Conservation (phyloP, 2,329 filamentous ascomycete genomes). For the Septoria linicola region DNA sequence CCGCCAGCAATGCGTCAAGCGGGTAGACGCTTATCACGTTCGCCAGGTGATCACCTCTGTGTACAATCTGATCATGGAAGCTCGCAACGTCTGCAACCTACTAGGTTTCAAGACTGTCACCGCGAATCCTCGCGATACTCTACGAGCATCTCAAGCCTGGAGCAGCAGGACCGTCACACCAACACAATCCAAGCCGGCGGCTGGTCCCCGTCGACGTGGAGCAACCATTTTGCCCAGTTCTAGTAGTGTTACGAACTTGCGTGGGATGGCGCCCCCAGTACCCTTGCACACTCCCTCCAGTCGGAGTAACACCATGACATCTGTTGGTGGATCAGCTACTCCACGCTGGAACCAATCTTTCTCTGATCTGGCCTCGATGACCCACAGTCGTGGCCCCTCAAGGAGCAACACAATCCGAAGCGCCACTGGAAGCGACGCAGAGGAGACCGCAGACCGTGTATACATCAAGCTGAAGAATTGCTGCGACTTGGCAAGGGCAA, state of each 20-base stretch:
- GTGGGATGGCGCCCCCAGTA: conserved; percentile 43
- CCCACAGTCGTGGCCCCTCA: conserved; percentile 37
- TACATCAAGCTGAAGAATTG: conserved; percentile 73
- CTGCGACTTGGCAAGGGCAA: conserved; percentile 69
- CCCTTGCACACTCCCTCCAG: conserved; percentile 50
- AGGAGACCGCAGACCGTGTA: conserved; percentile 82
- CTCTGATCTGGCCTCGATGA: conserved; percentile 50
- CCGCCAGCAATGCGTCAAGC: conserved; percentile 53
- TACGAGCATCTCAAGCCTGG: conserved; percentile 34
- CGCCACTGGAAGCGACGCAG: conserved; percentile 66
- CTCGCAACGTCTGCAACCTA: conserved; percentile 58
- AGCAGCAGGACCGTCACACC: conserved; percentile 44
- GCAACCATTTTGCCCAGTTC: conserved; percentile 53
- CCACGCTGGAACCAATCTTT: conserved; percentile 83
- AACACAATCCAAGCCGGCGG: conserved; percentile 47
- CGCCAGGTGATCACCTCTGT: conserved; percentile 60
- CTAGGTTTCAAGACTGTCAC: conserved; percentile 47
- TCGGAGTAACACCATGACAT: conserved; percentile 54
- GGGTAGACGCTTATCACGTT: conserved; percentile 57
- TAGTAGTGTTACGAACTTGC: conserved; percentile 35
- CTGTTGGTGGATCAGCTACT: conserved; percentile 52
- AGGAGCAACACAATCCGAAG: conserved; percentile 52
- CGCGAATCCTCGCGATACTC: conserved; percentile 24
- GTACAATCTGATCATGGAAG: conserved; percentile 58
- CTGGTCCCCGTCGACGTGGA: conserved; percentile 49